Evolutionary conservation across 225 moss, liverwort and hornwort species (phyloP).

Genomic region (Climacium dendroides): DNA sequence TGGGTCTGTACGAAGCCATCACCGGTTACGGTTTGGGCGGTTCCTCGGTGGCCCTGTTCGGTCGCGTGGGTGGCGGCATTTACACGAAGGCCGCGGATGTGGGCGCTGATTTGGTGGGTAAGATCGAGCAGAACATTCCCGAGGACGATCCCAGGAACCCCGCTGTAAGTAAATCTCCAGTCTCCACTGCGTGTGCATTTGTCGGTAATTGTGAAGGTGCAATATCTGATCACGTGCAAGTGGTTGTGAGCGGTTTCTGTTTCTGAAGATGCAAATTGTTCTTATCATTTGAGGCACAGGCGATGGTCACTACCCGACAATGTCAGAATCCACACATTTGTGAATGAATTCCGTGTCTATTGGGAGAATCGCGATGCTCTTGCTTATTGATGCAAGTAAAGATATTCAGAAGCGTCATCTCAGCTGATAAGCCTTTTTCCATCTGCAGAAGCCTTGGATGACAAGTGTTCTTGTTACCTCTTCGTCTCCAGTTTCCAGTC

Average conservation of each 20-base stretch:
- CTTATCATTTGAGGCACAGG: too few species aligned
- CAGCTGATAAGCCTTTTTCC: background rate
- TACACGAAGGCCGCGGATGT: slow-evolving; percentile 69
- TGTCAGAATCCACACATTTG: too few species aligned
- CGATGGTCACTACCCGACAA: too few species aligned
- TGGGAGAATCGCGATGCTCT: too few species aligned
- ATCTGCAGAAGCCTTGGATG: background rate
- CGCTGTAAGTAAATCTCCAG: background rate
- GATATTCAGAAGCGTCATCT: background rate
- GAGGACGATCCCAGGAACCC: slow-evolving; percentile 66
- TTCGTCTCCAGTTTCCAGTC: too few species aligned
- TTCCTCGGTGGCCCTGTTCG: slow-evolving; percentile 37
- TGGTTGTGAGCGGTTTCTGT: rapidly evolving
- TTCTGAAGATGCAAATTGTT: background rate
- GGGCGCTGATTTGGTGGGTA: slow-evolving; percentile 52
- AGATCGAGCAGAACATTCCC: slow-evolving; percentile 60
- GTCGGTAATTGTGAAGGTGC: background rate
- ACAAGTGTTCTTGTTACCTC: background rate
- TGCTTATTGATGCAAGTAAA: background rate
- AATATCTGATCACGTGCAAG: background rate
- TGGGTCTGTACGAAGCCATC: slow-evolving; percentile 67
- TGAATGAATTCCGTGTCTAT: too few species aligned
- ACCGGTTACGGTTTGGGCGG: slow-evolving; percentile 54
- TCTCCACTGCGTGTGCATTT: background rate
- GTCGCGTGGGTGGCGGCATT: slow-evolving; percentile 53